These are phyloP conservation scores for Fimicolochytrium jonesii DNA, from an alignment of 192 early-diverging fungal genomes.

Conservation along the genomic window DNA sequence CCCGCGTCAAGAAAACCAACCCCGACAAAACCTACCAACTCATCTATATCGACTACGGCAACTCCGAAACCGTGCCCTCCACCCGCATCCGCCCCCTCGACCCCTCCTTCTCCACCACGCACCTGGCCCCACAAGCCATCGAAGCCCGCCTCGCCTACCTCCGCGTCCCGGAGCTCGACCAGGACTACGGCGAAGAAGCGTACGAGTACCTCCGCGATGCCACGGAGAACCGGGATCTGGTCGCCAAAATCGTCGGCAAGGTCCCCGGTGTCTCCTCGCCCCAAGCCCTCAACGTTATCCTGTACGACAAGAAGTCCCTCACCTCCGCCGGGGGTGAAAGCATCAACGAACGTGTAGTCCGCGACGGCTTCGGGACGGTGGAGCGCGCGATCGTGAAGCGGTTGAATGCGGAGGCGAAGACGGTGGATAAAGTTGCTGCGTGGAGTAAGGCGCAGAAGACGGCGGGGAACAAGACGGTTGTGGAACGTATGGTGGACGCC, in stretches of 20 bases:
- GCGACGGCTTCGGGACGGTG: constrained; percentile 39
- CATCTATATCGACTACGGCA: constrained; percentile 92
- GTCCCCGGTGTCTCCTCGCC: constrained; percentile 16
- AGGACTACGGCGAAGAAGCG: constrained; percentile 76
- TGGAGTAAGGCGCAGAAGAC: not conserved
- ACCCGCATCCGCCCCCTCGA: constrained; percentile 73
- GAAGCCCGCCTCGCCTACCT: constrained; percentile 85
- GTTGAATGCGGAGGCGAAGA: constrained; percentile 34
- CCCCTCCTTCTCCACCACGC: constrained; percentile 50
- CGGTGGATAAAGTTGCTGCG: constrained; percentile 34
- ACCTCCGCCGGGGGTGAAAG: constrained; percentile 9
- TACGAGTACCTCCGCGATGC: constrained; percentile 66
- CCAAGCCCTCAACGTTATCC: constrained; percentile 32
- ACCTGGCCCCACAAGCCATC: constrained; percentile 63
- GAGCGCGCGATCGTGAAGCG: constrained; percentile 32
- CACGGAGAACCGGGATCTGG: constrained; percentile 39
- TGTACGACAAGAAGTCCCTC: constrained; percentile 32
- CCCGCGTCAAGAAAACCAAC: constrained; percentile 65
- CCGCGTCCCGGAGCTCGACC: constrained; percentile 52
- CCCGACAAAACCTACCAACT: constrained; percentile 63
- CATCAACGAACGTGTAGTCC: constrained; percentile 41
- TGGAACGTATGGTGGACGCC: constrained; percentile 62
- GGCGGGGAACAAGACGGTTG: constrained; percentile 40
- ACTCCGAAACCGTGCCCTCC: constrained; percentile 72
- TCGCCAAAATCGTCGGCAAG: constrained; percentile 35